Evolutionary conservation across 208 protist genomes (phyloP), one percentile per base, ranked within the genome.

Genomic region (Wallacemonas sp.): DNA sequence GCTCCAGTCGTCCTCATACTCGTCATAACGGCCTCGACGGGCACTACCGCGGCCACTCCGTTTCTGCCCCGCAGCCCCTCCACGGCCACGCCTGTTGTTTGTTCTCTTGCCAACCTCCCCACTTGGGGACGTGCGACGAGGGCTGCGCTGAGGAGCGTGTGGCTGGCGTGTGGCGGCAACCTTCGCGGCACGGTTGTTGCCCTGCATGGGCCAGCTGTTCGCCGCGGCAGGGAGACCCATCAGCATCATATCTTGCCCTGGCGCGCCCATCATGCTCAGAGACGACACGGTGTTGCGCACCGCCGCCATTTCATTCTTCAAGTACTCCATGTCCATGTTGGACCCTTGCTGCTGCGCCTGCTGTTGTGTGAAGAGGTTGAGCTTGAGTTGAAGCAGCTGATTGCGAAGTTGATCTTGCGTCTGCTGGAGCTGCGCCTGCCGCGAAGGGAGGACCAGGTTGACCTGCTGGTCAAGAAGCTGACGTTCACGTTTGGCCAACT

Each of bases 401-500:
- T 72, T 63, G 59, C 73, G 68, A 36, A 76, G 68, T 53, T 66
- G 58, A 33, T 85, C 54, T 54, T 80, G 72, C 14, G 64, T 70
- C 58, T 84, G 79, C 49, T 75, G 74, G 28, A 84, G 66, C 68
- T 77, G 59, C 28, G 68, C 74, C 30, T 83, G 76, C 5, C 63
- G 80, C 22, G 75, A 64, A 17, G 67, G 68, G 21, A 82, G 47
- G 33, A 78, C 70, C 30, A 78, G 70, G 22, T 77, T 71, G 36
- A 82, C 58, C 62, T 83, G 75, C 54, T 80, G 68, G 2, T 84
- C 71, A n/a, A 83, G 59, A 58, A 85, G 53, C 66, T 51, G 36
- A 44, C 62, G 70, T 49, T 81, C 68, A 6, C 62, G 66, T 27
- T 62, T 45, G n/a, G 42, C 55, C 42, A 76, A 17, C 33, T 76